Conservation (phyloP, 139 green algal genomes). For the Coelastrella sp. region DNA sequence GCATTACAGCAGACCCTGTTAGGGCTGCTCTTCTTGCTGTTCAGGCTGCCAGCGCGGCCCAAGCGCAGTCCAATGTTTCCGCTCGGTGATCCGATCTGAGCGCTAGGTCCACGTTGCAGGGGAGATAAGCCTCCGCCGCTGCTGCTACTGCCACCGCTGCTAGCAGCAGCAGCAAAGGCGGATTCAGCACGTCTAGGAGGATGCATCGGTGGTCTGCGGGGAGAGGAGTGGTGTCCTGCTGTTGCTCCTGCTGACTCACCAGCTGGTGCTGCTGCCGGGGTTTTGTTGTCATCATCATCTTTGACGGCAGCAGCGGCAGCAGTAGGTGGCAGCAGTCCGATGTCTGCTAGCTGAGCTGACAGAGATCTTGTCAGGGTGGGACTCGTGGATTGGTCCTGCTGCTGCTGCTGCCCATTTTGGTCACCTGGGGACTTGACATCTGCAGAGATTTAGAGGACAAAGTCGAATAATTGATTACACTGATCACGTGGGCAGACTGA, state of each 20-base stretch:
- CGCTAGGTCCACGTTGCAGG: not conserved
- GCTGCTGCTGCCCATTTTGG: slow-evolving; percentile 3
- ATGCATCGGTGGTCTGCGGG: not conserved
- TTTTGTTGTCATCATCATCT: not conserved
- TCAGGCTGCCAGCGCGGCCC: slow-evolving; percentile 65
- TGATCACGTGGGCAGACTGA: too few species aligned
- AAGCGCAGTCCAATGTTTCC: slow-evolving; percentile 47
- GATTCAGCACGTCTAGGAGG: slow-evolving; percentile 8
- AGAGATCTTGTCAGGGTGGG: not conserved
- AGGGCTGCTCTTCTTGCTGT: slow-evolving; percentile 72
- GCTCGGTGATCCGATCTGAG: not conserved
- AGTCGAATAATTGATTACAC: not conserved
- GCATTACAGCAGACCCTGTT: slow-evolving; percentile 93
- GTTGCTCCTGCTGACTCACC: slow-evolving; percentile 23
- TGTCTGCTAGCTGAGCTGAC: slow-evolving; percentile 7
- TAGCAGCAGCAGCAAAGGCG: not conserved
- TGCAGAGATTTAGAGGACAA: not conserved
- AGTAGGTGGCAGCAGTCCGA: not conserved
- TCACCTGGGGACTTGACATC: not conserved
- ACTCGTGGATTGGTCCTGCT: not conserved
- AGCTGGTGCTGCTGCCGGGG: not conserved
- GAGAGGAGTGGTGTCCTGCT: not conserved
- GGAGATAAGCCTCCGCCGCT: not conserved
- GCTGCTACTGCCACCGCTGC: not conserved
- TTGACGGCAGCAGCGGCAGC: not conserved